phyloP scores from a whole-genome alignment of 495 filamentous ascomycete genomes.

The Penicillium odoratum region DNA sequence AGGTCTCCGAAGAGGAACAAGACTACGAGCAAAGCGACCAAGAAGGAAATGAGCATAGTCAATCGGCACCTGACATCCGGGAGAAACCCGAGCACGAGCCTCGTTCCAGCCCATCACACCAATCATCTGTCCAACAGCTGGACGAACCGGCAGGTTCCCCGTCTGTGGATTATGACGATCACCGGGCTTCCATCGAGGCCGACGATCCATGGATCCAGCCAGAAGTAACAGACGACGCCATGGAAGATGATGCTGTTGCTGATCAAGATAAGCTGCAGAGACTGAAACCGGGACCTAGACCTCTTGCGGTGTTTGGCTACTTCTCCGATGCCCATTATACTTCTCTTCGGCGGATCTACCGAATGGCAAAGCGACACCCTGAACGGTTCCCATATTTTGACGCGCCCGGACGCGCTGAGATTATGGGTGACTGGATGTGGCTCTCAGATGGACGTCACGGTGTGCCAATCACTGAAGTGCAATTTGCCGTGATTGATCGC shows the following conservation, averaged over 20 bases:
- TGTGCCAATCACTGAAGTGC: conserved; percentile 45
- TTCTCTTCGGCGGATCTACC: conserved; percentile 43
- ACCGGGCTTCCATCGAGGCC: neutral
- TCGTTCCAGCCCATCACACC: conserved; percentile 11
- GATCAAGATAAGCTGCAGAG: conserved; percentile 10
- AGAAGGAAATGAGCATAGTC: conserved; percentile 14
- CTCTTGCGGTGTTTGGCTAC: conserved; percentile 40
- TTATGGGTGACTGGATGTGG: conserved; percentile 50
- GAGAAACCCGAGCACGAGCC: conserved; percentile 16
- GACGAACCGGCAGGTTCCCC: conserved; percentile 10
- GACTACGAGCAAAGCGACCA: conserved; percentile 25
- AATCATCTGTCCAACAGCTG: conserved; percentile 15
- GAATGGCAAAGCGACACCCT: conserved; percentile 39
- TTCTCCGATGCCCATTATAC: conserved; percentile 49
- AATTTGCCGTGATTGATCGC: conserved; percentile 48
- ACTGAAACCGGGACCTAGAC: conserved; percentile 17
- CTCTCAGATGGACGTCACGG: conserved; percentile 45
- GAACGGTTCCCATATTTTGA: conserved; percentile 42
- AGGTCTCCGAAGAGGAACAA: conserved; percentile 21
- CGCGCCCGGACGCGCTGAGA: conserved; percentile 37
- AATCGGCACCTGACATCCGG: conserved; percentile 16
- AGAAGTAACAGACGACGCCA: conserved; percentile 4
- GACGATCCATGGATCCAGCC: conserved; percentile 10
- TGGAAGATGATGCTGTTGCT: conserved; percentile 14
- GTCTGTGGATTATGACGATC: conserved; percentile 5